Evolutionary conservation across 1,139 yeast genomes (phyloP).

Genomic region (Meyerozyma carpophila): DNA sequence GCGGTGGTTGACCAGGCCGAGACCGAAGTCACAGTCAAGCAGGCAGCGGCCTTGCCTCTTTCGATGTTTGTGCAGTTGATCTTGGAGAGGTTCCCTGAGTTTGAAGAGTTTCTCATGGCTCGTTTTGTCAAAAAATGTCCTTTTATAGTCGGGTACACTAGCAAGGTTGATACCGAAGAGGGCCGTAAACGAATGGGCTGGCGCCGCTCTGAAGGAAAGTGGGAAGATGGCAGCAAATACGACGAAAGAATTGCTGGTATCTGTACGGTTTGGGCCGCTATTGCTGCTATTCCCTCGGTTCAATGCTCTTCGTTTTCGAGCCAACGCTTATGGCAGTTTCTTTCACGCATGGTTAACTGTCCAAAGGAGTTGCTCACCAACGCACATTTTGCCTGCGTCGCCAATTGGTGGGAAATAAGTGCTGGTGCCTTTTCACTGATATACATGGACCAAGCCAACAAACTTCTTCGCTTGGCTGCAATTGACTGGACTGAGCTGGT

Average conservation of each 20-base stretch:
- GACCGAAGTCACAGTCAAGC: conserved; percentile 79
- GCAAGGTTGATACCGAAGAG: conserved; percentile 72
- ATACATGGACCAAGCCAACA: conserved; percentile 68
- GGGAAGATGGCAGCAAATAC: conserved; percentile 76
- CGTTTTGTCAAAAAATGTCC: conserved; percentile 92
- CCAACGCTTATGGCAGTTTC: conserved; percentile 65
- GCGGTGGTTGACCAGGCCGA: conserved; percentile 89
- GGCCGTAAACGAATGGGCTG: conserved; percentile 88
- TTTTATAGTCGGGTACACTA: conserved; percentile 71
- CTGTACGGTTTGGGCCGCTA: conserved; percentile 53
- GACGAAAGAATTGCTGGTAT: conserved; percentile 87
- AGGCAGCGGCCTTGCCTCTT: conserved; percentile 75
- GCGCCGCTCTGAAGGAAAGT: conserved; percentile 52
- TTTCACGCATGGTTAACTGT: conserved; percentile 66
- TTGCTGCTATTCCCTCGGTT: conserved; percentile 18
- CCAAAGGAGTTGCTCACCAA: conserved; percentile 47
- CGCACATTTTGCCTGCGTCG: conserved; percentile 65
- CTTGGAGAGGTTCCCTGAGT: conserved; percentile 52
- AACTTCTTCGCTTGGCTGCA: conserved; percentile 44
- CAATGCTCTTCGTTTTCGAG: conserved; percentile 15
- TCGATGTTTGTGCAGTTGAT: conserved; percentile 27
- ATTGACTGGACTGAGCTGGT: conserved; percentile 47
- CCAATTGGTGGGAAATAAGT: conserved; percentile 92
- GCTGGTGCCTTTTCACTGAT: conserved; percentile 48
- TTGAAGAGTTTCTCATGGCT: conserved; percentile 65